These are phyloP conservation scores for Kluyveromyces siamensis DNA, from an alignment of 805 yeast species.

Conservation along the genomic window DNA sequence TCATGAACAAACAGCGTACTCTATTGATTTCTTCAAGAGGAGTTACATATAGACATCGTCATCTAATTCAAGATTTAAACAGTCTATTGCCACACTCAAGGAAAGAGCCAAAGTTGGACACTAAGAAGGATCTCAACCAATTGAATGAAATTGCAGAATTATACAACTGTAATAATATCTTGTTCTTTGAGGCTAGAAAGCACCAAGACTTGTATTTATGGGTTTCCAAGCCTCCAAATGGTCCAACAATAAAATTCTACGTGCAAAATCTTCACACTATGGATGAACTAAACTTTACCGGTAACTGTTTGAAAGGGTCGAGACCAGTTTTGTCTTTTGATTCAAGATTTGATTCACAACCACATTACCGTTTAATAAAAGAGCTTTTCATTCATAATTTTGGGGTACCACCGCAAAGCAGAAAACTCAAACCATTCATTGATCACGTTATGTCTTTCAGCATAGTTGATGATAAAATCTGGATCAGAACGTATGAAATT, in stretches of 20 bases:
- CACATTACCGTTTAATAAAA: conserved; percentile 68
- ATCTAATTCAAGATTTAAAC: conserved; percentile 73
- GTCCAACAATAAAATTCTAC: conserved; percentile 91
- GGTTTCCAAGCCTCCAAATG: conserved; percentile 95
- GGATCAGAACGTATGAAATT: conserved; percentile 94
- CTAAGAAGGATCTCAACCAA: conserved; percentile 79
- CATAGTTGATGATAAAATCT: conserved; percentile 84
- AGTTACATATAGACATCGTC: conserved; percentile 91
- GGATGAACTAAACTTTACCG: conserved; percentile 93
- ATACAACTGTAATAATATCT: conserved; percentile 91
- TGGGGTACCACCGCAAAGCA: conserved; percentile 92
- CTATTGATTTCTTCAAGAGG: conserved; percentile 90
- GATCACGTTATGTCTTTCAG: conserved; percentile 94
- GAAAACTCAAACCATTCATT: conserved; percentile 88
- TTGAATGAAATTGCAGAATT: conserved; percentile 93
- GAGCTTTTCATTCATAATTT: conserved; percentile 75
- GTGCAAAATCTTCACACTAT: conserved; percentile 92
- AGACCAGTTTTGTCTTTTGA: conserved; percentile 91
- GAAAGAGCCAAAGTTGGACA: conserved; percentile 92
- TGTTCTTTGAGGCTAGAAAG: conserved; percentile 92
- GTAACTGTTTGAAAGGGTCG: conserved; percentile 91
- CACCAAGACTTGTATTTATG: conserved; percentile 92
- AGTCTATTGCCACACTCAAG: conserved; percentile 86
- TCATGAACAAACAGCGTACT: conserved; percentile 80
- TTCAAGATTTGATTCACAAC: conserved; percentile 56